phyloP scores from a whole-genome alignment of 345 rosid species.

The Balakata baccata region DNA sequence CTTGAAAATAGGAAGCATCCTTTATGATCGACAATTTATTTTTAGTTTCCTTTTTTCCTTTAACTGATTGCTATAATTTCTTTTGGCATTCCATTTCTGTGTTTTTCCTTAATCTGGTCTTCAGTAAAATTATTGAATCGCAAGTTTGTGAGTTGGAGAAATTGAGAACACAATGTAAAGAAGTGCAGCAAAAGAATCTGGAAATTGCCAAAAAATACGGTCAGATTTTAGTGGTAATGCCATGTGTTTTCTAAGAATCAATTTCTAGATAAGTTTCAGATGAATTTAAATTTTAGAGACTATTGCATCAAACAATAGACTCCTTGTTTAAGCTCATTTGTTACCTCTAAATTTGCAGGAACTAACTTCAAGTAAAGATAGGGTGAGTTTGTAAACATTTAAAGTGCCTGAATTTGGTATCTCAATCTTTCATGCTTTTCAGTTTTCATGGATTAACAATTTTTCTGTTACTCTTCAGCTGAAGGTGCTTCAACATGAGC shows the following conservation, averaged over 20 bases:
- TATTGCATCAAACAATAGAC: not conserved
- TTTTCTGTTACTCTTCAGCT: constrained; percentile 42
- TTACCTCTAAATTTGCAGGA: constrained; percentile 49
- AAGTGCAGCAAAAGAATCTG: constrained; percentile 58
- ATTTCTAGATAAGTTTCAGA: constrained; percentile 15
- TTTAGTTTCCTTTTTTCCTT: not conserved
- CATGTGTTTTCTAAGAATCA: not conserved
- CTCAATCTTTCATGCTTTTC: not conserved
- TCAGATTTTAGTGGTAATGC: constrained; percentile 56
- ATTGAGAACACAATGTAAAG: constrained; percentile 47
- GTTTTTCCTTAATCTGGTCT: constrained; percentile 14
- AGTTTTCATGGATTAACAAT: constrained; percentile 16
- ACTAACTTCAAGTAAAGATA: constrained; percentile 60
- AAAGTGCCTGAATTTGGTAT: not conserved
- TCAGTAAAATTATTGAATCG: constrained; percentile 56
- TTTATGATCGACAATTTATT: constrained; percentile 6
- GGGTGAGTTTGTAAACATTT: constrained; percentile 36
- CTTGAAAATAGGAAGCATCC: constrained; percentile 54
- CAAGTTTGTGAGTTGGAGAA: constrained; percentile 53
- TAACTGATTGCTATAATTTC: constrained; percentile 1
- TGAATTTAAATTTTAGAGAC: not conserved
- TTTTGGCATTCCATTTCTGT: constrained; percentile 11
- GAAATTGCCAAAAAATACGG: constrained; percentile 60
- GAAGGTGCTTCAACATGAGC: constrained; percentile 61
- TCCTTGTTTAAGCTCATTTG: constrained; percentile 18